These are phyloP conservation scores for Paramecium sexaurelia DNA, from an alignment of 73 alveolate species.

Conservation along the genomic window DNA sequence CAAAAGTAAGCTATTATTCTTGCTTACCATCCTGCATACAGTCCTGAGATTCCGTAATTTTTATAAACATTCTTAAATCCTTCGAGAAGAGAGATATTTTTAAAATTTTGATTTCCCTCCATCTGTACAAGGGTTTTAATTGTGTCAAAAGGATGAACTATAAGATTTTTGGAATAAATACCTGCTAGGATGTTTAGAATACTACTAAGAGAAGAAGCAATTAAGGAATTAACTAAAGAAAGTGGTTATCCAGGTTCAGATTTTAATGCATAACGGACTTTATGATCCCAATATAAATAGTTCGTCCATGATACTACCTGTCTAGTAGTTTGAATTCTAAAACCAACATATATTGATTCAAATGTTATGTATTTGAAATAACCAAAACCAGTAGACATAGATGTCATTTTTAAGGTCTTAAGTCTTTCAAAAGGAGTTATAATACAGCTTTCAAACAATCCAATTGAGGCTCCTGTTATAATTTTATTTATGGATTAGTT, in stretches of 20 bases:
- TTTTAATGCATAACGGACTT: slow-evolving; percentile 3
- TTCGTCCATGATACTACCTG: slow-evolving; percentile 33
- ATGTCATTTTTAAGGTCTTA: slow-evolving; percentile 34
- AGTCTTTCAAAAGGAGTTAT: slow-evolving; percentile 46
- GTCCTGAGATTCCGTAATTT: neutral
- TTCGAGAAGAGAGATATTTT: neutral
- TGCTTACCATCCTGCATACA: slow-evolving; percentile 58
- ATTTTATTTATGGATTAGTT: neutral
- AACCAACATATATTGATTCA: slow-evolving; percentile 2
- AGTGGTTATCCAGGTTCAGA: neutral
- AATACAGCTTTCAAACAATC: slow-evolving; percentile 32
- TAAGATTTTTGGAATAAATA: neutral
- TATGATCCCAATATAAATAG: slow-evolving; percentile 44
- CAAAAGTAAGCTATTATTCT: neutral
- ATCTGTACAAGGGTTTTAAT: neutral
- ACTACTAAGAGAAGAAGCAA: neutral
- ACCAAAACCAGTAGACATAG: neutral
- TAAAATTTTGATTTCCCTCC: neutral
- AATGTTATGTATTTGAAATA: neutral
- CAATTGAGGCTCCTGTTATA: slow-evolving; percentile 1
- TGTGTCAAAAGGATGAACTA: slow-evolving; percentile 54
- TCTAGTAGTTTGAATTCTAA: neutral
- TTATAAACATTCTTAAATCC: neutral
- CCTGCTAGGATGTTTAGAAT: neutral
- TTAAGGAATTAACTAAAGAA: neutral